phyloP scores from a whole-genome alignment of 2,329 filamentous ascomycete species.

The Leptographium flavum region DNA sequence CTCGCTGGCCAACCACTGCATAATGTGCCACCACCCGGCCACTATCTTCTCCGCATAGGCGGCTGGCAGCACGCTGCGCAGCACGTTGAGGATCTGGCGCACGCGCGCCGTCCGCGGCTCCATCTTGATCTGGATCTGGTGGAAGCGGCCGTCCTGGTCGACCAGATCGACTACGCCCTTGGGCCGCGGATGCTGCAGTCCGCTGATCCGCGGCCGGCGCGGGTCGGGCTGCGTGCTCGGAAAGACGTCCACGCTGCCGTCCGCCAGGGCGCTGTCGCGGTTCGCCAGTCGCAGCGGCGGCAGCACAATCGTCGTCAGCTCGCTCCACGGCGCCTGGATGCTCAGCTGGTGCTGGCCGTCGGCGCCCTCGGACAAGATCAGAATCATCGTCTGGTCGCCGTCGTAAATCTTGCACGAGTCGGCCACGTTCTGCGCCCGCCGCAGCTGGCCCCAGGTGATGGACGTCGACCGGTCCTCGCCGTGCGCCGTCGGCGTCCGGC shows the following conservation, averaged over 20 bases:
- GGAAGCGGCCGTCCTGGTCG: slow-evolving; percentile 45
- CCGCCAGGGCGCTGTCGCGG: slow-evolving; percentile 1
- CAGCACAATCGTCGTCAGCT: slow-evolving; percentile 50
- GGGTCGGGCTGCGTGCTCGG: neutral
- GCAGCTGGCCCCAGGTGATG: slow-evolving; percentile 33
- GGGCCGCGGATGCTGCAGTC: slow-evolving; percentile 42
- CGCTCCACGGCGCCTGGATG: slow-evolving; percentile 63
- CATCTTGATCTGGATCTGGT: slow-evolving; percentile 54
- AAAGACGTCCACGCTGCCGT: neutral
- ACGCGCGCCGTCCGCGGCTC: slow-evolving; percentile 51
- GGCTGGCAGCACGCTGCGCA: slow-evolving; percentile 48
- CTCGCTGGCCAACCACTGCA: slow-evolving; percentile 46
- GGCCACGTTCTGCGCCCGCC: slow-evolving; percentile 51
- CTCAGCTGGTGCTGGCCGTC: slow-evolving; percentile 53
- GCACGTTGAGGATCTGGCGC: slow-evolving; percentile 42
- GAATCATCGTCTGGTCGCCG: slow-evolving; percentile 50
- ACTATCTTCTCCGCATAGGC: slow-evolving; percentile 46
- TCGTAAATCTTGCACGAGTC: slow-evolving; percentile 62
- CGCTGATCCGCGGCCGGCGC: slow-evolving; percentile 24
- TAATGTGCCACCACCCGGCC: slow-evolving; percentile 58
- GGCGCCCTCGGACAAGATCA: slow-evolving; percentile 53
- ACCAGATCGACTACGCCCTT: slow-evolving; percentile 51
- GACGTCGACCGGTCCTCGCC: slow-evolving; percentile 15
- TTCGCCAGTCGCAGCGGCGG: slow-evolving; percentile 40
- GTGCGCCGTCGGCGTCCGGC: slow-evolving; percentile 14